Evolutionary conservation across 805 yeast genomes (phyloP).

Genomic region (Metschnikowia vanudenii): DNA sequence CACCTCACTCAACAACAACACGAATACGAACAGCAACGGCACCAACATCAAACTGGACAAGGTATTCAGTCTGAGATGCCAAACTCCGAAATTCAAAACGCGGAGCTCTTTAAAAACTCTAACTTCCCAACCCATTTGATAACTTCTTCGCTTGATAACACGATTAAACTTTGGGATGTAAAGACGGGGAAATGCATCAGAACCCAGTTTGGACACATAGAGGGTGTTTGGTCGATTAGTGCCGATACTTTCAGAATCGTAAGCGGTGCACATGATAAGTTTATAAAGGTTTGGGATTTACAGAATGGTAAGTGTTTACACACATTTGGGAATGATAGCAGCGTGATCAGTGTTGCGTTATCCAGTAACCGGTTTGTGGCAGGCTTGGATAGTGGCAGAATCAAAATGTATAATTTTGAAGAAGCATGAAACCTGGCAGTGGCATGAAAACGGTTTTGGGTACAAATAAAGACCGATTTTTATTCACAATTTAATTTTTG

Average conservation of each 20-base stretch:
- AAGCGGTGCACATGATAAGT: conserved; percentile 90
- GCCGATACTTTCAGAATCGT: conserved; percentile 94
- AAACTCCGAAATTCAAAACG: not conserved
- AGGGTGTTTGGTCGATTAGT: conserved; percentile 96
- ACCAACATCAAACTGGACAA: conserved; percentile 3
- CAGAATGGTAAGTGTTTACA: conserved; percentile 94
- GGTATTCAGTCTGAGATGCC: not conserved
- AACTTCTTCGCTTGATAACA: conserved; percentile 87
- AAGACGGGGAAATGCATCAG: conserved; percentile 82
- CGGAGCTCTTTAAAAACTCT: conserved; percentile 14
- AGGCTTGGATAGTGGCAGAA: conserved; percentile 85
- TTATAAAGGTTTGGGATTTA: conserved; percentile 91
- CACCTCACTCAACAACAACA: conserved; percentile 18
- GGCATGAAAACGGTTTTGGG: too few species aligned
- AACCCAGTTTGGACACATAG: conserved; percentile 96
- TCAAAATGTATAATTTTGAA: conserved; percentile 57
- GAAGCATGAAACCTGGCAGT: not conserved
- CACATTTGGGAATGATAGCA: conserved; percentile 74
- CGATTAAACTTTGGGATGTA: conserved; percentile 91
- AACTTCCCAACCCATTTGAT: conserved; percentile 77
- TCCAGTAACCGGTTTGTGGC: conserved; percentile 89
- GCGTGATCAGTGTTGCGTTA: conserved; percentile 69
- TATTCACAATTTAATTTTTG: not conserved
- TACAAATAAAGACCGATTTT: too few species aligned
- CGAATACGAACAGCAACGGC: conserved; percentile 15